Evolutionary conservation across 2,329 filamentous ascomycete genomes (phyloP), one percentile per base, ranked within the genome.

Genomic region (Fusarium temperatum): DNA sequence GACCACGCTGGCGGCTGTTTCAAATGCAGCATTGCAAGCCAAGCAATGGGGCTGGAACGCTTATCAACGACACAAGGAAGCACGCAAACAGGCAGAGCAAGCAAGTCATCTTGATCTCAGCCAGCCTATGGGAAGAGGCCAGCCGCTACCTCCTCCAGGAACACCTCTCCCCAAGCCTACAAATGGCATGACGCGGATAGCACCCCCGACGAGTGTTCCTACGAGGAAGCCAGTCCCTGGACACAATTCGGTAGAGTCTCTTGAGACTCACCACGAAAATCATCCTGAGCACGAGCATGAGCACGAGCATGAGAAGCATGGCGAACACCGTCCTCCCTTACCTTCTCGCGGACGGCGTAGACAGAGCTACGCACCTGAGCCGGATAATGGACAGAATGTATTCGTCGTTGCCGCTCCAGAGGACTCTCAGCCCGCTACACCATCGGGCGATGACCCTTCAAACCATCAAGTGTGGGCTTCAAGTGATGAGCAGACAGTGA

Each of bases 81-180:
- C 79, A 35, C 82, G 81, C 53, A 81, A 79, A 59, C 78, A 79
- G 30, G 77, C 76, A 20, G 82, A 83, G 8, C 78, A 78, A 24
- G 66, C 73, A 30, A 77, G 66, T 30, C 80, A 79, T 14, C 80
- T 89, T 69, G 81, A 90, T 82, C 74, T 88, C 67, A 83, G 81
- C 73, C 89, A 94, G 76, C 94, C 94, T 5, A 94, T 97, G 85
- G 95, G 95, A 3, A 89, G 94, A 44, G 94, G 94, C 0, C 92
- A 93, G 75, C 94, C 94, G 3, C 85, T 97, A 24, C 94, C 94
- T 53, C 94, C 94, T 14, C 93, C 93, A 6, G 95, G 94, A 5
- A 91, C 89, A 50, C 94, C 95, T 8, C 86, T 97, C 3, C 94
- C 95, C 10, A 78, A 81, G 5, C 89, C 86, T 47, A 92, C 92